Evolutionary conservation across 2,329 filamentous ascomycete genomes (phyloP), one percentile per base, ranked within the genome.

Genomic region (Neonectria coccinea): DNA sequence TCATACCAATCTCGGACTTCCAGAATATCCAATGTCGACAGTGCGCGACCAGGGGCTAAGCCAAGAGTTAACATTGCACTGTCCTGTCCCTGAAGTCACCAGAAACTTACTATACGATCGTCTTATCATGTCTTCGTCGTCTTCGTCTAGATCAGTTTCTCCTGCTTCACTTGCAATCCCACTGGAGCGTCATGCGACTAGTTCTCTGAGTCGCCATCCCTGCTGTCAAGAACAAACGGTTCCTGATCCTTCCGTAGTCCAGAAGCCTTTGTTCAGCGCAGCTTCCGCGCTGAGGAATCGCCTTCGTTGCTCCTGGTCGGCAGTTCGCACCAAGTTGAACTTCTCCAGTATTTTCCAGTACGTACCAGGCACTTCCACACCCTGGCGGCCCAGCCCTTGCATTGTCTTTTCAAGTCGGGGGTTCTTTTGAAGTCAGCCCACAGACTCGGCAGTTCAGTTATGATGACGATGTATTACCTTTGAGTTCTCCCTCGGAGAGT

Each of bases 261-360:
- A 50, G 8, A 14, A 66, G 4, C 10, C 33, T 60, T n/a, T 66
- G 52, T 12, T 42, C 41, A 11, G 56, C 55, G 16, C 52, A 31
- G n/a, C 3, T 10, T 59, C 47, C 3, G 47, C 50, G 7, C 42
- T 25, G 1, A 59, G n/a, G 11, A 69, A 67, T 22, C 31, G 59
- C 2, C 57, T 42, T n/a, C 25, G n/a, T 5, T 69, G 27, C 16
- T 64, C 47, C 5, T 53, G 20, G 1, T 60, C 14, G 7, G 56
- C 67, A 5, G 56, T 62, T 6, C 57, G 33, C 14, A 67, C 20
- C n/a, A 51, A 45, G 11, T 16, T 1, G 29, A 55, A 36, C 8
- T 10, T 11, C 1, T 48, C 10, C 12, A 69, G 33, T 12, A 64
- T 51, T 7, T 14, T 41, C 60, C 64, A 69, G 41, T 69, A 67